Evolutionary conservation across 2,329 filamentous ascomycete species (phyloP).

Genomic region (Diaporthe sp.): DNA sequence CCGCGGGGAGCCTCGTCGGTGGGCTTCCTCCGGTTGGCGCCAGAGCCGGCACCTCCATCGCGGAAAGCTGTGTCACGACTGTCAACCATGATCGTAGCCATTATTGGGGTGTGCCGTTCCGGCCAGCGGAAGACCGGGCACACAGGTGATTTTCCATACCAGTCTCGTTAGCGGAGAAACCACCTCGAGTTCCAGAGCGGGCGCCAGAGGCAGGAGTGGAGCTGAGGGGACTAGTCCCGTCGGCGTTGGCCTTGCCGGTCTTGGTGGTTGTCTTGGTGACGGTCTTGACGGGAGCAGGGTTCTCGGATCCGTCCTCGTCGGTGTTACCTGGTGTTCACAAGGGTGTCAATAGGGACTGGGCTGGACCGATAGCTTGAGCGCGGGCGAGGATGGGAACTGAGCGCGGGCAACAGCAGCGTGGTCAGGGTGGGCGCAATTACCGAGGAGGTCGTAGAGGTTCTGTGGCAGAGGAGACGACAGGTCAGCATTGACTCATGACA

Average conservation of each 20-base stretch:
- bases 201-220: constrained; percentile 54
- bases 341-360: constrained; percentile 31
- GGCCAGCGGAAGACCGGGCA: constrained; percentile 1
- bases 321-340: constrained; percentile 62
- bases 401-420: constrained; percentile 42
- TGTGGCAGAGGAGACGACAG: constrained; percentile 54
- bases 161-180: constrained; percentile 83
- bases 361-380: constrained; percentile 14
- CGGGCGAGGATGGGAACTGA: constrained; percentile 31
- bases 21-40: constrained; percentile 85
- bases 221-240: constrained; percentile 76
- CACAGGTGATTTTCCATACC: constrained; percentile 71
- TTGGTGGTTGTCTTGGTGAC: constrained; percentile 86
- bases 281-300: constrained; percentile 87
- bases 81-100: constrained; percentile 40
- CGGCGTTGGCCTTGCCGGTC: constrained; percentile 86
- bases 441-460: constrained; percentile 99
- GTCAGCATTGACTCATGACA: constrained; percentile 31
- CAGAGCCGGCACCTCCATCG: constrained; percentile 85
- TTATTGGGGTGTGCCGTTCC: constrained; percentile 24
- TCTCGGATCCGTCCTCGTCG: constrained; percentile 76
- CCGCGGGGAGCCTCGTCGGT: constrained; percentile 75
- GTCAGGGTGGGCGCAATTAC: constrained; percentile 66
- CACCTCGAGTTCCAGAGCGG: constrained; percentile 65
- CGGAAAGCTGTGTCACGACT: constrained; percentile 77